These are phyloP conservation scores for Termitomyces sp. DNA, from an alignment of 768 basidiomycete species.

Conservation along the genomic window DNA sequence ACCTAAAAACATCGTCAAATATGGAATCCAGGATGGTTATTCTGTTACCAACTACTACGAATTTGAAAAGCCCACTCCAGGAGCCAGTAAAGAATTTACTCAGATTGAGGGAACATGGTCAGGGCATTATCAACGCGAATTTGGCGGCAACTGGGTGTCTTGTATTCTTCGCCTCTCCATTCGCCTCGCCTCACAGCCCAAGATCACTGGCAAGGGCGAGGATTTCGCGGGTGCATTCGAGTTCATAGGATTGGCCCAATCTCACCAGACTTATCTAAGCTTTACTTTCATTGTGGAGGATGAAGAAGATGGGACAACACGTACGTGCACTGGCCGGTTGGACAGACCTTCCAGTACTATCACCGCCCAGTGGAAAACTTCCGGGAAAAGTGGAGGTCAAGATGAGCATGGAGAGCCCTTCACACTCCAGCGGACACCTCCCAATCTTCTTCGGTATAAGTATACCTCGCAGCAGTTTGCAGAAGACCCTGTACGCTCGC, in stretches of 20 bases:
- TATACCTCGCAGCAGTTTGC: constrained; percentile 23
- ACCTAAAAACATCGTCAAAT: constrained; percentile 25
- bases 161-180: constrained; percentile 28
- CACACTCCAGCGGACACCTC: constrained; percentile 23
- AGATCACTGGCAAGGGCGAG: constrained; percentile 30
- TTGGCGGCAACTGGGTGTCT: constrained; percentile 18
- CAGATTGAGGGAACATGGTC: constrained; percentile 32
- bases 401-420: constrained; percentile 17
- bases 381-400: constrained; percentile 1
- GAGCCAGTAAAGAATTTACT: constrained; percentile 10
- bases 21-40: constrained; percentile 30
- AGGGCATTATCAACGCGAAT: constrained; percentile 24
- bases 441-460: constrained; percentile 27
- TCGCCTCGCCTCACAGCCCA: constrained; percentile 18
- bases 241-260: constrained; percentile 21
- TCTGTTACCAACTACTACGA: constrained; percentile 29
- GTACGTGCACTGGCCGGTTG: constrained; percentile 21
- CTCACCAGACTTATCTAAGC: constrained; percentile 14
- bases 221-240: constrained; percentile 29
- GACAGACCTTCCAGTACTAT: constrained; percentile 15
- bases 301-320: constrained; percentile 24
- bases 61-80: constrained; percentile 20
- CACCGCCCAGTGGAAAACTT: constrained; percentile 15
- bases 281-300: constrained; percentile 24
- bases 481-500: constrained; percentile 26